Conservation (phyloP, 2,329 filamentous ascomycete species). For the Emericellopsis atlantica region DNA sequence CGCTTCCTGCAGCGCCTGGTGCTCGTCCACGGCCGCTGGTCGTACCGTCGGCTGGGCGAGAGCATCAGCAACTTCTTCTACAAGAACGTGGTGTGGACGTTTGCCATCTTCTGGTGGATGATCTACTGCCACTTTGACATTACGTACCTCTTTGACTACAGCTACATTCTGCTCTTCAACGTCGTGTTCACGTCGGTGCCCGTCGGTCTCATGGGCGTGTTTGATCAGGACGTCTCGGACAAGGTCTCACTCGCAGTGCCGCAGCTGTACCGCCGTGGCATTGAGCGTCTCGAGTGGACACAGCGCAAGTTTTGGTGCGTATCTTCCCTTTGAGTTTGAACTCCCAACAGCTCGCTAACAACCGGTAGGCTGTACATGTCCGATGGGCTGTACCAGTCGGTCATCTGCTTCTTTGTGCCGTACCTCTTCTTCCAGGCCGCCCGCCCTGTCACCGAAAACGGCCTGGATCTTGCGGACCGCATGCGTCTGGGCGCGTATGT, state of each 20-base stretch:
- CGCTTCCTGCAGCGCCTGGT: constrained; percentile 75
- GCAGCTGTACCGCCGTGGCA: constrained; percentile 88
- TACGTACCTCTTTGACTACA: constrained; percentile 95
- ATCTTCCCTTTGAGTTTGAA: background rate
- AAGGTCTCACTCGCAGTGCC: constrained; percentile 88
- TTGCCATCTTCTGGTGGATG: constrained; percentile 94
- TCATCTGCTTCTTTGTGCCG: constrained; percentile 86
- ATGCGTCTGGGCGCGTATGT: constrained; percentile 79
- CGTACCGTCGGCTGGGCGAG: constrained; percentile 87
- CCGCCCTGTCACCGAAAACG: constrained; percentile 57
- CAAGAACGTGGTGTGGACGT: constrained; percentile 99
- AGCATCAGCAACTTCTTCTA: constrained; percentile 99
- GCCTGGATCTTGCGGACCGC: constrained; percentile 66
- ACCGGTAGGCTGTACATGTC: constrained; percentile 70
- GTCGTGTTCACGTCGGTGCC: constrained; percentile 92
- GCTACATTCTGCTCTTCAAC: constrained; percentile 94
- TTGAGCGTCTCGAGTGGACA: constrained; percentile 94
- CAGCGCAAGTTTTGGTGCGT: constrained; percentile 89
- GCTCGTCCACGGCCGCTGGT: constrained; percentile 87
- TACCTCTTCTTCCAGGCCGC: constrained; percentile 65
- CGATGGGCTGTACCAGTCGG: constrained; percentile 88
- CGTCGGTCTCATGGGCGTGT: constrained; percentile 87
- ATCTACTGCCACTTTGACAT: constrained; percentile 94
- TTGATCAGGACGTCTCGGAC: constrained; percentile 95
- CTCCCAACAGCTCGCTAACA: background rate